Conservation (phyloP, 306 rosid species). For the Aeschynomene evenia region DNA sequence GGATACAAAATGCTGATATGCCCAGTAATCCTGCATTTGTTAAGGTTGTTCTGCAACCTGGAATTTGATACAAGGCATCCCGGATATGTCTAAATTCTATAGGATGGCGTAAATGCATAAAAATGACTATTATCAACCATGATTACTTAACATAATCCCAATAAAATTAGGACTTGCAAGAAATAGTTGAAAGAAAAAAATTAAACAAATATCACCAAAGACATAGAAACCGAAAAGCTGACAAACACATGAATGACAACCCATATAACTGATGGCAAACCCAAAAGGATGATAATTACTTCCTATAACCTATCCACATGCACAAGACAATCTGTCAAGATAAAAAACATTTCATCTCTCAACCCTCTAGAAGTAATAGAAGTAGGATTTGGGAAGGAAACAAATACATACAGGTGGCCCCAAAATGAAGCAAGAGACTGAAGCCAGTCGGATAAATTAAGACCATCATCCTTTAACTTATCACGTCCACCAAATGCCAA, state of each 20-base stretch:
- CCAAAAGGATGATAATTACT: conserved; percentile 13
- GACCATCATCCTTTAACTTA: conserved; percentile 96
- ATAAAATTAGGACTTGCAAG: conserved; percentile 4
- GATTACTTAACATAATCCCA: conserved; percentile 13
- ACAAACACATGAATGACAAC: conserved; percentile 4
- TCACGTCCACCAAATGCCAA: conserved; percentile 94
- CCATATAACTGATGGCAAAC: conserved; percentile 15
- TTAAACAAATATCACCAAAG: conserved; percentile 20
- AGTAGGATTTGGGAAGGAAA: conserved; percentile 19
- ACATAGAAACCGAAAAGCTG: neutral
- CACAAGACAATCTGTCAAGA: conserved; percentile 14
- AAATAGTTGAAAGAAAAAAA: conserved; percentile 7
- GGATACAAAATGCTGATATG: conserved; percentile 42
- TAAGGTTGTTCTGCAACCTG: conserved; percentile 70
- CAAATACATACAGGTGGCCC: conserved; percentile 92
- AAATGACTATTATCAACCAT: conserved; percentile 27
- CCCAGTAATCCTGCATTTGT: conserved; percentile 50
- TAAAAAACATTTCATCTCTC: conserved; percentile 3
- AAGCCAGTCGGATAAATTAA: conserved; percentile 98
- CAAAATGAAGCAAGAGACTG: conserved; percentile 98
- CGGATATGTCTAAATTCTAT: conserved; percentile 53
- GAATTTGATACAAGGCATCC: conserved; percentile 68
- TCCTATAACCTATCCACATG: conserved; percentile 19
- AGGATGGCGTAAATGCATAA: conserved; percentile 36
- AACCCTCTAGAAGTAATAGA: neutral